Evolutionary conservation across 2,329 filamentous ascomycete genomes (phyloP), one percentile per base, ranked within the genome.

Genomic region (Fusarium pseudocircinatum): DNA sequence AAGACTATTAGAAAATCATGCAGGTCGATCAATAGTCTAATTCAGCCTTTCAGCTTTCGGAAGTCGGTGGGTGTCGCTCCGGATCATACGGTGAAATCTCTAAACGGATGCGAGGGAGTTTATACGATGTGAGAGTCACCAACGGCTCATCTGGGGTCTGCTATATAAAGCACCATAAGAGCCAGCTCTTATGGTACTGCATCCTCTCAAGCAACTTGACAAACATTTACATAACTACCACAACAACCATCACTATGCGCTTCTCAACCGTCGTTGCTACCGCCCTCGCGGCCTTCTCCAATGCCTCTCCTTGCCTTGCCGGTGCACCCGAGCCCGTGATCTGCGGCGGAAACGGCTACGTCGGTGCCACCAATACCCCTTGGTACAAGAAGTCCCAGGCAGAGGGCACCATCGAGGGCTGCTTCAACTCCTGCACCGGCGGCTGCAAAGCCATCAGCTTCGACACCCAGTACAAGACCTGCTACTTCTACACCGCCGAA

Each of bases 361-460:
- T 52, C 6, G 49, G 32, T 5, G 49, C 49, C 49, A 52, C 32
- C 2, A 2, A 52, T 4, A 52, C 49, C 2, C 32, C 49, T 2
- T 52, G 49, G 49, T 36, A 52, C n/a, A 52, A 52, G 3, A 52
- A 52, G n/a, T 52, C 49, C 7, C 49, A 52, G 9, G 49, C 30
- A 13, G 49, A 52, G n/a, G 49, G 49, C n/a, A 52, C 49, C 32
- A 52, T 52, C 32, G 30, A 52, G 18, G n/a, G 32, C n/a, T 52
- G 49, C 49, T 52, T 52, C 32, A 36, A 26, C 32, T 52, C 49
- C 16, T 52, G 49, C 49, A 52, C 32, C 0, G 49, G 49, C 10
- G 32, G 49, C 49, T 52, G 49, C 49, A 52, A 52, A 12, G 49
- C 49, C 49, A 52, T 52, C n/a, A 52, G 49, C n/a, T 52, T 52